Conservation (phyloP, 495 filamentous ascomycete genomes). For the Talaromyces borbonicus region DNA sequence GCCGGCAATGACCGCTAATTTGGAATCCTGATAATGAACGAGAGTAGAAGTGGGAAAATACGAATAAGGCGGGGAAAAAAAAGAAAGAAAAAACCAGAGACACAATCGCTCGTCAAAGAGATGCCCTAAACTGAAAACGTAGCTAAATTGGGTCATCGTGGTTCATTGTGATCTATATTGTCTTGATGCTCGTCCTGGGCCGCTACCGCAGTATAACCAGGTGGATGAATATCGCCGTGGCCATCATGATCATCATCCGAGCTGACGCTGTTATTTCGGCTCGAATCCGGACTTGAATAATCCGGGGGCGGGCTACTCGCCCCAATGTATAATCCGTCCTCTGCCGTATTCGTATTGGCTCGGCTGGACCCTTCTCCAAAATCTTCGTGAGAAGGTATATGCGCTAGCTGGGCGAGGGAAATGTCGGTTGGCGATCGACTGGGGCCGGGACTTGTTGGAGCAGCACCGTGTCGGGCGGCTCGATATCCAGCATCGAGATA, state of each 20-base stretch:
- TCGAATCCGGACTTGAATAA: constrained; percentile 60
- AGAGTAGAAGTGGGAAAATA: no score
- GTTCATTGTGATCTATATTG: constrained; percentile 6
- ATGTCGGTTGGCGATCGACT: constrained; percentile 93
- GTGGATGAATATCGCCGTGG: constrained; percentile 22
- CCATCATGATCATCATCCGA: constrained; percentile 25
- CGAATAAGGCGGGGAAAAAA: constrained; percentile 8
- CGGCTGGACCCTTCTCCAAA: constrained; percentile 64
- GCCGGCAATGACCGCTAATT: constrained; percentile 22
- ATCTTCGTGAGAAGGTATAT: constrained; percentile 63
- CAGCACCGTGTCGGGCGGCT: constrained; percentile 33
- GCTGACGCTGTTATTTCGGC: constrained; percentile 38
- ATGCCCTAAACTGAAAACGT: no score
- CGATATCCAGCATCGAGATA: constrained; percentile 37
- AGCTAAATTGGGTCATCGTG: no score
- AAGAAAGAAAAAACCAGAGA: constrained; percentile 10
- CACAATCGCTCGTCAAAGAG: no score
- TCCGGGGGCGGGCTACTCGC: constrained; percentile 50
- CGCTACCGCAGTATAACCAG: constrained; percentile 59
- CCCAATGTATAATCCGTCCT: constrained; percentile 24
- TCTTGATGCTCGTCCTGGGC: constrained; percentile 12
- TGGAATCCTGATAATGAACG: constrained; percentile 6
- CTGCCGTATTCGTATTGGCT: constrained; percentile 26
- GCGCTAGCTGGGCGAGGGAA: constrained; percentile 69
- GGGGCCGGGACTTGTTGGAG: constrained; percentile 76